Base-by-base conservation (phyloP, 2,329 filamentous ascomycete genomes). In the Furcasterigmium sp. region DNA sequence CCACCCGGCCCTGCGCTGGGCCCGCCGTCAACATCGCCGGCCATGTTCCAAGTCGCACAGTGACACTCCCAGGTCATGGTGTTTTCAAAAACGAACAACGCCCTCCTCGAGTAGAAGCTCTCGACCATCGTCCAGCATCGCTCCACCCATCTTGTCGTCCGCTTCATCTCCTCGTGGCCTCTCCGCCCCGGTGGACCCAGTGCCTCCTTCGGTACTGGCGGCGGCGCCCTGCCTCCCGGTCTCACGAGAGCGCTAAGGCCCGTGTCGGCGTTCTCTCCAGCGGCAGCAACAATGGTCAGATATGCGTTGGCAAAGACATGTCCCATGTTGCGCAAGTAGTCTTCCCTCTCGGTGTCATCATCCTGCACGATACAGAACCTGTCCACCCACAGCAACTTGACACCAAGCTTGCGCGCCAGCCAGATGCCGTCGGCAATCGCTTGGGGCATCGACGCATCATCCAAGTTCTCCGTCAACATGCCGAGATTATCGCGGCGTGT, bases 351-450 rank as follows among this genome's bases (percentile, higher is more conserved):
- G 17, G 54, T 53, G 11, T 58, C 55, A 43, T 71, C 65, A 42
- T 72, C 67, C 50, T 74, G 70, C 5, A 68, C 59, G 43, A 71
- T 68, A 41, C 68, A 71, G 38, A 70, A 56, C 26, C 62, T 58
- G 47, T 74, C 70, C 26, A 73, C 63, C 71, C 70, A 74, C 17
- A 74, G 56, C 44, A 68, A 62, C 3, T 63, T 62, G 18, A 70
- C 58, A 1, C 64, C 64, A 10, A 73, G 55, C 53, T 69, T 70
- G 47, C 60, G 64, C 19, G 66, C 57, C 17, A 72, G 52, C 62
- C 65, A 68, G 47, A 72, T 67, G 46, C 67, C 67, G 46, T 70
- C 68, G n/a, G 62, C 43, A 42, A 70, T 64, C 5, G 67, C 68
- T 41, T 63, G 59, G 28, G 65, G 67, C 14, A 71, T 53, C 14